These are phyloP conservation scores for Rutidosis leptorrhynchoides DNA, from an alignment of 129 eudicot genomes.

Conservation along the genomic window DNA sequence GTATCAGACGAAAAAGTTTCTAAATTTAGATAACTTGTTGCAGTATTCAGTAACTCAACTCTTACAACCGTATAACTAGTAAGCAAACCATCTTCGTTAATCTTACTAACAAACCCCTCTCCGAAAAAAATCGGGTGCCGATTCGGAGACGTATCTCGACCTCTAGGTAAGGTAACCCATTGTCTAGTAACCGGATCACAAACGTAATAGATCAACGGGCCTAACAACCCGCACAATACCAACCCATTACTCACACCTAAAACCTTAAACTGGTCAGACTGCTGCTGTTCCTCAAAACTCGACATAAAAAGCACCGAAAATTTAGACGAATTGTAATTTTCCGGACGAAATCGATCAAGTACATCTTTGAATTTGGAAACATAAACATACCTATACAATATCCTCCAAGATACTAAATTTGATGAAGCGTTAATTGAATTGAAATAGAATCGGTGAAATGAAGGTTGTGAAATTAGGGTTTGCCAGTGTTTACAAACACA, in stretches of 20 bases:
- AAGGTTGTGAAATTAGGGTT: slow-evolving; percentile 41
- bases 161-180: slow-evolving; percentile 46
- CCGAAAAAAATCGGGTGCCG: slow-evolving; percentile 44
- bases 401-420: slow-evolving; percentile 26
- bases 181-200: slow-evolving; percentile 56
- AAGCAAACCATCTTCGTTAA: slow-evolving; percentile 38
- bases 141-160: slow-evolving; percentile 26
- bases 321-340: slow-evolving; percentile 31
- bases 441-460: slow-evolving; percentile 32
- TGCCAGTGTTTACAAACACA: slow-evolving; percentile 49
- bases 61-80: slow-evolving; percentile 42
- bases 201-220: slow-evolving; percentile 47
- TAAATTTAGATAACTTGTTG: slow-evolving; percentile 27
- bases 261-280: slow-evolving; percentile 46
- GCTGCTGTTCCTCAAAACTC: slow-evolving; percentile 50
- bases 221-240: slow-evolving; percentile 44
- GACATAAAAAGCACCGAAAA: slow-evolving; percentile 48
- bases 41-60: slow-evolving; percentile 29
- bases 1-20: slow-evolving; percentile 46
- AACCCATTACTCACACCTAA: slow-evolving; percentile 47
- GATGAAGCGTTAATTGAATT: neutral
- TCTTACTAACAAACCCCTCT: slow-evolving; percentile 44
- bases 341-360: slow-evolving; percentile 45
- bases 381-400: slow-evolving; percentile 46
- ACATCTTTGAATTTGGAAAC: slow-evolving; percentile 40